Percentiles rank a stretch among this genome's conserved stretches.
Evolutionary conservation across 106 monocot genomes (phyloP).

Genomic region (Agapanthus africanus): DNA sequence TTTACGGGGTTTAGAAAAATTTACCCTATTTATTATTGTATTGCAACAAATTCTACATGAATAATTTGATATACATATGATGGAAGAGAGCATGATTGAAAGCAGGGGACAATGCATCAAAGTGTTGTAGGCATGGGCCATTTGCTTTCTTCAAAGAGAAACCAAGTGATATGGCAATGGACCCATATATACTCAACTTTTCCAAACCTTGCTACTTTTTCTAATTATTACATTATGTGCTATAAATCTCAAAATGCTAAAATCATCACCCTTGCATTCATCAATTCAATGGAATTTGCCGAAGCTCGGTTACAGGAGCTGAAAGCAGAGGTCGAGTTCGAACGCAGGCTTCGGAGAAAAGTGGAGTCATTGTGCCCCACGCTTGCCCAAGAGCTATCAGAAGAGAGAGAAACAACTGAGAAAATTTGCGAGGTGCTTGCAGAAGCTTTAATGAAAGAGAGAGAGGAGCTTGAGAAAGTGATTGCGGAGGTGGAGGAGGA

Average conservation of each 20-base stretch:
- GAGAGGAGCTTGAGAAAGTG: not conserved
- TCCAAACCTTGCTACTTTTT: not conserved
- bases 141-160: no score
- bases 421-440: not conserved
- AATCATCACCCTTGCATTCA: not conserved
- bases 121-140: no score
- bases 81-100: no score
- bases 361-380: not conserved
- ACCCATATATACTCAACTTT: not conserved
- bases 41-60: no score
- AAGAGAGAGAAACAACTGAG: not conserved
- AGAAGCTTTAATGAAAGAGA: not conserved
- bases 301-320: not conserved
- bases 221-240: not conserved
- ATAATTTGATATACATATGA: no score
- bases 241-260: not conserved
- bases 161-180: no score
- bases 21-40: no score
- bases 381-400: not conserved
- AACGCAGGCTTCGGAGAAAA: not conserved
- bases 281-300: not conserved
- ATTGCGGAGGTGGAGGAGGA: conserved; percentile 2
- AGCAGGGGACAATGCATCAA: no score
- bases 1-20: no score
- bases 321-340: not conserved